Evolutionary conservation across 2,329 filamentous ascomycete genomes (phyloP).

Genomic region (Triangularia verruculosa): DNA sequence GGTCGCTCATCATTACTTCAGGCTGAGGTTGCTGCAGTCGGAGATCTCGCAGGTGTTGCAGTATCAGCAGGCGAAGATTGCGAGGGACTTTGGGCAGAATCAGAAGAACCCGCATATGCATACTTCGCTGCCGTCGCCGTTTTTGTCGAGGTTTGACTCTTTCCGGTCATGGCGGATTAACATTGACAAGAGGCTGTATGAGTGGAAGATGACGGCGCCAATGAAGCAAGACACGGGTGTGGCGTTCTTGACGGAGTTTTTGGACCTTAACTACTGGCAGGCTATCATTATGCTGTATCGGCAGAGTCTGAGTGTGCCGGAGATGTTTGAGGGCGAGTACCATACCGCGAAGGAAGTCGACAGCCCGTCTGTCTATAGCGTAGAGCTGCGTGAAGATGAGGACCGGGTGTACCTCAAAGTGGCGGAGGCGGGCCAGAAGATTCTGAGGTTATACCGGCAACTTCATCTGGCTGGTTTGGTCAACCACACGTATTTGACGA

Average conservation of each 20-base stretch:
- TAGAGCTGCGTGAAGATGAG: slow-evolving; percentile 74
- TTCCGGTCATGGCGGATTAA: slow-evolving; percentile 87
- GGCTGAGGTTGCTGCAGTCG: slow-evolving; percentile 82
- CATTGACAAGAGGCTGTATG: slow-evolving; percentile 75
- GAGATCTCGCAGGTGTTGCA: slow-evolving; percentile 94
- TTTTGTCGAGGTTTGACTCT: slow-evolving; percentile 76
- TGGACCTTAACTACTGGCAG: slow-evolving; percentile 97
- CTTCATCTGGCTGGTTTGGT: slow-evolving; percentile 84
- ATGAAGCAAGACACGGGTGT: slow-evolving; percentile 78
- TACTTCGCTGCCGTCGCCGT: slow-evolving; percentile 77
- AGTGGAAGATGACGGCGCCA: slow-evolving; percentile 85
- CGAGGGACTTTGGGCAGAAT: slow-evolving; percentile 64
- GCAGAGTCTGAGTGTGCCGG: slow-evolving; percentile 82
- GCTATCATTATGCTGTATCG: slow-evolving; percentile 93
- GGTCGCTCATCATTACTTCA: slow-evolving; percentile 89
- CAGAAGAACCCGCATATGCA: slow-evolving; percentile 70
- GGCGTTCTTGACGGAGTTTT: slow-evolving; percentile 81
- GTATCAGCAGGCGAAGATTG: slow-evolving; percentile 82
- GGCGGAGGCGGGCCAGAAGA: slow-evolving; percentile 90
- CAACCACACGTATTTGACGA: slow-evolving; percentile 94
- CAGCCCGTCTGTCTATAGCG: slow-evolving; percentile 58
- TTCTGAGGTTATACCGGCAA: slow-evolving; percentile 85
- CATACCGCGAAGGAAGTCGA: slow-evolving; percentile 63
- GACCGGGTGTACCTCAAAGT: slow-evolving; percentile 92
- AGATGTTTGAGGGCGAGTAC: slow-evolving; percentile 77